A percentile compares a stretch with the other conserved stretches of the same genome.
phyloP scores from a whole-genome alignment of 108 stramenopile genomes.

The Fragilariopsis cylindrus region DNA sequence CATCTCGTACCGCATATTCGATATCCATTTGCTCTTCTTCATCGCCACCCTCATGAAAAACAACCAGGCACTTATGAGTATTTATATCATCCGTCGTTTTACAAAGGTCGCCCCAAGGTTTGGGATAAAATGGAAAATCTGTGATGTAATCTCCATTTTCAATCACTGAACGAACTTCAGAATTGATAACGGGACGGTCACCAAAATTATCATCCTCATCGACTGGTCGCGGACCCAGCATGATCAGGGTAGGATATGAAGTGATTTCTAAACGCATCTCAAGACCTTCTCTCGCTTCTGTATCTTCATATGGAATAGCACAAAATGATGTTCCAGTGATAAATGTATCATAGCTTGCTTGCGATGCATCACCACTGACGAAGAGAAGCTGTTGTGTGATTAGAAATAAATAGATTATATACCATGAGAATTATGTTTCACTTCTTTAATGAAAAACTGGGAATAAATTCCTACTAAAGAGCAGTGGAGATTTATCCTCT shows the following conservation, averaged over 20 bases:
- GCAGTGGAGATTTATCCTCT: too few species aligned
- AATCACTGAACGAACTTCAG: conserved; percentile 49
- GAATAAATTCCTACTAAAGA: too few species aligned
- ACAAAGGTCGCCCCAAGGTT: conserved; percentile 60
- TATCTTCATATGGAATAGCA: conserved; percentile 63
- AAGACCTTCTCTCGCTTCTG: conserved; percentile 47
- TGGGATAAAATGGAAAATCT: conserved; percentile 70
- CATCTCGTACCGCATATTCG: conserved; percentile 45
- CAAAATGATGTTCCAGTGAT: conserved; percentile 59
- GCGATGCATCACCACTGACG: conserved; percentile 65
- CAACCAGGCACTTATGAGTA: conserved; percentile 50
- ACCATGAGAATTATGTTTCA: too few species aligned
- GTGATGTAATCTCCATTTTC: conserved; percentile 51
- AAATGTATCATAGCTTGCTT: conserved; percentile 55
- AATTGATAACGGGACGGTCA: conserved; percentile 54
- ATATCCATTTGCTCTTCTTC: conserved; percentile 63
- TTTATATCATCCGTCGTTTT: conserved; percentile 64
- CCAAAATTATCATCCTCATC: conserved; percentile 44
- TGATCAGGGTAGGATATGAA: conserved; percentile 64
- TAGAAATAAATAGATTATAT: neutral
- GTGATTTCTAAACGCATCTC: conserved; percentile 47
- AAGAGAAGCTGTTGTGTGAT: conserved; percentile 53
- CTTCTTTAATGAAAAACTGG: too few species aligned
- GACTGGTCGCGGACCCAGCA: conserved; percentile 42
- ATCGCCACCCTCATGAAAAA: conserved; percentile 60